Evolutionary conservation across 345 rosid species (phyloP), one percentile per base, ranked within the genome.

Genomic region (Dimocarpus longan): DNA sequence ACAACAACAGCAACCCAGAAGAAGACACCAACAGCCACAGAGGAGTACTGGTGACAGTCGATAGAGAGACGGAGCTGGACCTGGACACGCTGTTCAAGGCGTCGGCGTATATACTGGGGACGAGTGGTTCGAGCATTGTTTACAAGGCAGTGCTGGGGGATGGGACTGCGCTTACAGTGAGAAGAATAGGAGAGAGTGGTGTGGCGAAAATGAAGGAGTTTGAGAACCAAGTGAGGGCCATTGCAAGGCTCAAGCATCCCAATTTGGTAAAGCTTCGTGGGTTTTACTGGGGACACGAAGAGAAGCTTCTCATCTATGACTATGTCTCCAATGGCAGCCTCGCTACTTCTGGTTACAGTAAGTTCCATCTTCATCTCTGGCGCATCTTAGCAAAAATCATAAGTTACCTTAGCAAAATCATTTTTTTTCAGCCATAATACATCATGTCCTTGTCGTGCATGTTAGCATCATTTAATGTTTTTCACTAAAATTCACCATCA

Each of bases 241-340:
- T 92, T 24, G 94, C 92, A 6, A 96, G 87, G 84, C 42, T 96
- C 44, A 86, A 86, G 77, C 99, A 96, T 79, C 97, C 87, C 1
- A 93, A 96, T 81, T 70, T 96, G 85, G 93, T 92, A 5, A 84
- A 81, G 69, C 74, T 93, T 79, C 84, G 91, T 16, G 99, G 98
- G 73, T 96, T 93, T 70, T 90, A 87, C 80, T 91, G 99, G 99
- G 98, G 90, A 74, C 83, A 82, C 1, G 90, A 88, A 68, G 99
- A 96, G 86, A 93, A 93, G 92, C 99, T 96, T 75, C 77, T 93
- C 6, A 88, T 93, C 85, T 90, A 87, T 70, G 97, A 96, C 60
- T 91, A 84, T 46, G 84, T 89, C 84, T 73, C 92, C 84, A 88
- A 91, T 77, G 97, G 97, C 84, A 91, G 89, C 89, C 95, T 96